Percentiles rank a stretch among this genome's conserved stretches.
Conservation (phyloP, 1,139 yeast genomes). For the Pichia sp. region DNA sequence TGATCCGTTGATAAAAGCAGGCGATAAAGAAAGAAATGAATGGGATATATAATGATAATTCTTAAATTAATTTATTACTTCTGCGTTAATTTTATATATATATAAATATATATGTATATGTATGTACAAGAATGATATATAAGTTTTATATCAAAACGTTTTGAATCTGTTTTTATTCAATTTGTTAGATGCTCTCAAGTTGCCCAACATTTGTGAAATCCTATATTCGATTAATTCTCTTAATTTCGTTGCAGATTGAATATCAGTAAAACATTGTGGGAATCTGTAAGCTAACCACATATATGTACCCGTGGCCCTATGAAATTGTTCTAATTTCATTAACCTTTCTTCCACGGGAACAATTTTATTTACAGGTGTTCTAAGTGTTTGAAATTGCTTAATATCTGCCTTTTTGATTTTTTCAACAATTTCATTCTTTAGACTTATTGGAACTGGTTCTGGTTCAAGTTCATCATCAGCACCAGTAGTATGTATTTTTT, state of each 20-base stretch:
- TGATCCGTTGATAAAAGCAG: slow-evolving; percentile 30
- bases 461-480: slow-evolving; percentile 23
- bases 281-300: slow-evolving; percentile 87
- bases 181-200: slow-evolving; percentile 30
- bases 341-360: slow-evolving; percentile 37
- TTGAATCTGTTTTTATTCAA: slow-evolving; percentile 17
- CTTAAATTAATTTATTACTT: too few relatives aligned
- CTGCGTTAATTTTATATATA: too few relatives aligned
- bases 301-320: slow-evolving; percentile 61
- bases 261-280: slow-evolving; percentile 74
- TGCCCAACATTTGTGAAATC: slow-evolving; percentile 54
- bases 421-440: slow-evolving; percentile 17
- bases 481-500: slow-evolving; percentile 20
- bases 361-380: slow-evolving; percentile 15
- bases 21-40: slow-evolving; percentile 21
- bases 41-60: slow-evolving; percentile 24
- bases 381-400: slow-evolving; percentile 16
- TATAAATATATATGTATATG: too few relatives aligned
- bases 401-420: slow-evolving; percentile 13
- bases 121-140: too few relatives aligned
- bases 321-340: slow-evolving; percentile 58
- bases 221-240: slow-evolving; percentile 60
- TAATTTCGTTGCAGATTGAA: slow-evolving; percentile 65
- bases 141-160: slow-evolving; percentile 18
- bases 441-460: slow-evolving; percentile 25